Base-by-base conservation (phyloP, 2,329 filamentous ascomycete species). In the Cladosporium sp. region DNA sequence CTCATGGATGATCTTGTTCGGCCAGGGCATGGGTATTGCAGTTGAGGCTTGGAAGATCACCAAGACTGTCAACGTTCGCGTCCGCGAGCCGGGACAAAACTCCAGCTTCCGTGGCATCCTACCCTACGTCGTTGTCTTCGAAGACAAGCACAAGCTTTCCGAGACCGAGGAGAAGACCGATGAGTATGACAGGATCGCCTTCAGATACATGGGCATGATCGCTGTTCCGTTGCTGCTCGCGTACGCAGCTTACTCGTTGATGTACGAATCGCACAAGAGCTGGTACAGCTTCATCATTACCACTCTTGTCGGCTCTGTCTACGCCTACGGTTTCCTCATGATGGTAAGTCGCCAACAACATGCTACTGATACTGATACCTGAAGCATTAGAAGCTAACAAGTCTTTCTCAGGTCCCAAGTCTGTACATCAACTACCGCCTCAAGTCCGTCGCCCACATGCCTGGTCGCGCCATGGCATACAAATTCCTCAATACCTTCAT, bases 401-500 rank as follows among this genome's bases (percentile, higher is more conserved):
- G 33, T 56, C 23, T 28, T 52, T 53, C 12, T 1, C 66, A 75
- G 73, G 70, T 99, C 10, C 95, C 95, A 16, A 91, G 89, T 67
- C 84, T 99, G 37, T 99, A 98, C 83, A 99, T 99, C 87, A 99
- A 99, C 85, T 99, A 99, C 83, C 89, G 94, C 14, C 87, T 99
- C 71, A 97, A 87, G 78, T 85, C 82, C 71, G 92, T 98, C 37
- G 95, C 95, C 12, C 95, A 99, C 80, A 97, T 99, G 94, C 93
- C 95, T 1, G 92, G 86, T 71, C 94, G 92, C 81, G 93, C 95
- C 57, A 95, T 99, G 92, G 94, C 89, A 78, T 97, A 97, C 86
- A 97, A 98, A 82, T 97, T 97, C 80, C 83, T 98, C 70, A 97
- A 98, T 82, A 98, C 95, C 5, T 99, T 99, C 78, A 98, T 99